Evolutionary conservation across 164 flowering plant genomes (phyloP), one percentile per base, ranked within the genome.

Genomic region (Brasenia schreberi): DNA sequence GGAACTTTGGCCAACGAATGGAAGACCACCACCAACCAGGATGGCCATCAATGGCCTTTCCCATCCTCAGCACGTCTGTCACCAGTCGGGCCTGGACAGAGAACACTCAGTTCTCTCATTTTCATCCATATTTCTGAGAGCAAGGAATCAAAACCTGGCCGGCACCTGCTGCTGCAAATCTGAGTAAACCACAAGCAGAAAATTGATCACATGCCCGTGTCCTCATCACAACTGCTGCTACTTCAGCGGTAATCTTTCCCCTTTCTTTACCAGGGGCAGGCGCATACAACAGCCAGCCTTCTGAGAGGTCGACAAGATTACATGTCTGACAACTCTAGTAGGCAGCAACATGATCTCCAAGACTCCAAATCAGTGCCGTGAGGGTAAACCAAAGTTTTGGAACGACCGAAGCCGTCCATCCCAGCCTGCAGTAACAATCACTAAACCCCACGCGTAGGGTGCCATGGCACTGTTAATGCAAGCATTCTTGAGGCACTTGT

Each of bases 391-490:
- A 61, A 87, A 87, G 61, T 90, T 93, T 65, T 73, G 87, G 69
- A 72, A 93, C 12, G 92, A 79, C 67, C 87, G 77, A 18, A 93
- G 88, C 63, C 85, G 71, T 44, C 98, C 98, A 71, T 93, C 98
- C 83, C 81, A 83, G 18, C 96, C 89, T 18, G 94, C 98, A 39
- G 92, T 82, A 5, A 93, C 92, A 52, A 90, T 80, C 65, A 87
- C 97, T 19, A 82, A 80, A 61, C 96, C 94, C 98, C 97, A 93
- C 74, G 82, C 63, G 67, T 85, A 82, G 62, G 90, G 84, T 45
- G 84, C 75, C 62, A 60, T 74, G 49, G 73, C 53, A 18, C 69
- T 75, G 71, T 70, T 78, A 65, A 81, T 84, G 70, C 82, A 85
- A 58, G 88, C 81, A 67, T 72, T 84, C 74, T 78, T 86, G 73